These are phyloP conservation scores for Curvularia hawaiiensis DNA, from an alignment of 2,329 filamentous ascomycete genomes.

Conservation along the genomic window DNA sequence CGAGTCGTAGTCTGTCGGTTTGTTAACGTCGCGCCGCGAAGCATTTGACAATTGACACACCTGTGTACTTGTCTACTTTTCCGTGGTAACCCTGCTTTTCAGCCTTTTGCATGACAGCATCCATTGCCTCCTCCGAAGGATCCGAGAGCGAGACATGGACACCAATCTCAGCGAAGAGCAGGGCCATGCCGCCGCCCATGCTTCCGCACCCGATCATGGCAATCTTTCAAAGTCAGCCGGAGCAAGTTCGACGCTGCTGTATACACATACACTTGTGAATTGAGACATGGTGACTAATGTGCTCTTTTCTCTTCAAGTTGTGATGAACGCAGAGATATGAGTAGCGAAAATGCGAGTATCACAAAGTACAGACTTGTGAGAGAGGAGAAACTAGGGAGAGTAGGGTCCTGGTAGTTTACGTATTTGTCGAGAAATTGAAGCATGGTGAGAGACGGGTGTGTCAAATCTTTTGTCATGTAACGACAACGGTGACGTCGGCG, in stretches of 20 bases:
- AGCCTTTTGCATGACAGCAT: conserved; percentile 50
- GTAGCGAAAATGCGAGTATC: conserved; percentile 31
- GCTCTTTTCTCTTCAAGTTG: conserved; percentile 17
- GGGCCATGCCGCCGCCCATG: conserved; percentile 65
- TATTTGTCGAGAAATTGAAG: conserved; percentile 36
- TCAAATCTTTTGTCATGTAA: conserved; percentile 9
- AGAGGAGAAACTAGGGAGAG: conserved; percentile 38
- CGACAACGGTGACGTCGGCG: conserved; percentile 23
- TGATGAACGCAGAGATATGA: conserved; percentile 33
- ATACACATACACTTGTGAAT: conserved; percentile 32
- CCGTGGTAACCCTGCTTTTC: conserved; percentile 48
- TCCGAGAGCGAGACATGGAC: conserved; percentile 62
- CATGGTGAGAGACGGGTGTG: conserved; percentile 21
- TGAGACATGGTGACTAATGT: conserved; percentile 23
- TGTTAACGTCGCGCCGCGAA: conserved; percentile 16
- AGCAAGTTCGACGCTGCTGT: not conserved
- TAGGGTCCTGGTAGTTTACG: conserved; percentile 38
- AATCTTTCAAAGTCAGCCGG: conserved; percentile 47
- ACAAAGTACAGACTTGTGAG: conserved; percentile 37
- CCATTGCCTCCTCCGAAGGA: conserved; percentile 56
- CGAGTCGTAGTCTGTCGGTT: conserved; percentile 52
- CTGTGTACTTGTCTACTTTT: conserved; percentile 47
- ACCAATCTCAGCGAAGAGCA: conserved; percentile 63
- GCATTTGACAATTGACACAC: conserved; percentile 15
- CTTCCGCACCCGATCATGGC: conserved; percentile 63